Evolutionary conservation across 306 rosid genomes (phyloP).

Genomic region (Prunus fruticosa): DNA sequence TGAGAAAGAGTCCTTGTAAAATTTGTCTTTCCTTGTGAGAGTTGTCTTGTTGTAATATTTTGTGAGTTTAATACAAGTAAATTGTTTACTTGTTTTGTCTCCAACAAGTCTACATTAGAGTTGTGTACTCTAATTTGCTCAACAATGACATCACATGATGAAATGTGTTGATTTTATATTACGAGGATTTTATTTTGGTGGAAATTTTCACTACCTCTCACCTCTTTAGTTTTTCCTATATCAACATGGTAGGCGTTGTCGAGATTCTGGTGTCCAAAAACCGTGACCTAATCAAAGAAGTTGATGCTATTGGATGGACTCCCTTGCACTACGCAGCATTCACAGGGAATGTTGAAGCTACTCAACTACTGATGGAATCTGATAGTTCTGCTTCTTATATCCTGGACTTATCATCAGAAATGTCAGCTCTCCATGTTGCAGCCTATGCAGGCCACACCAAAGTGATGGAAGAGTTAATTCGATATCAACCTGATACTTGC

Average conservation of each 20-base stretch:
- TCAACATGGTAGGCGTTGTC: background rate
- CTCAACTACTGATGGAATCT: background rate
- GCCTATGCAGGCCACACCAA: background rate
- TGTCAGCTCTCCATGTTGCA: slow-evolving; percentile 16
- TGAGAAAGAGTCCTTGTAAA: no score
- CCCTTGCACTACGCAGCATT: slow-evolving; percentile 18
- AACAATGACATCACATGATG: no score
- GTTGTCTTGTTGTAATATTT: no score
- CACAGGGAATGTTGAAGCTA: background rate
- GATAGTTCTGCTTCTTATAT: background rate
- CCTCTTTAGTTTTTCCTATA: no score
- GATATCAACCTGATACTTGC: slow-evolving; percentile 3
- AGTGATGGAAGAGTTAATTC: background rate
- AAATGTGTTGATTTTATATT: background rate
- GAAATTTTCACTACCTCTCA: no score
- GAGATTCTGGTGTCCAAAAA: background rate
- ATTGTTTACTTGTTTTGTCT: no score
- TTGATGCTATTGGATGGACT: slow-evolving; percentile 4
- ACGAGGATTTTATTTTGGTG: no score
- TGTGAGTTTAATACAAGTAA: no score
- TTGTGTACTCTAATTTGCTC: no score
- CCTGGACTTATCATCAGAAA: background rate
- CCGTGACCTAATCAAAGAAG: background rate
- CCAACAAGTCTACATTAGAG: no score
- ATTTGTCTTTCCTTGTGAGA: no score